phyloP scores from a whole-genome alignment of 140 eudicot genomes.

The Oenanthe javanica region DNA sequence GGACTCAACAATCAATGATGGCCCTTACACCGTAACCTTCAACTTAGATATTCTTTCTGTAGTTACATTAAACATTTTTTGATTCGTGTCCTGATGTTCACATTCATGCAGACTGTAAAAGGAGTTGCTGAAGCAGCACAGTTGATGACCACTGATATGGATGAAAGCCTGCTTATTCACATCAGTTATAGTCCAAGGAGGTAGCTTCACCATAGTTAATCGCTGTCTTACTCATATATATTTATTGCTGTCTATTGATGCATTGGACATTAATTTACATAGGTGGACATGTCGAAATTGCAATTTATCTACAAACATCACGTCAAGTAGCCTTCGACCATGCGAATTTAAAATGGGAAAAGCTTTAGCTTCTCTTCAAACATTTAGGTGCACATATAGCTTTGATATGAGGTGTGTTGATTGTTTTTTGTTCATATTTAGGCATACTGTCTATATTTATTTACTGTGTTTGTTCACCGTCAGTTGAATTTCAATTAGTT shows the following conservation, averaged over 20 bases:
- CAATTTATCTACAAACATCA: slow-evolving; percentile 64
- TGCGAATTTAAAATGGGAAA: slow-evolving; percentile 92
- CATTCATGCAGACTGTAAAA: slow-evolving; percentile 51
- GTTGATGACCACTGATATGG: slow-evolving; percentile 31
- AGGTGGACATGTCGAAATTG: slow-evolving; percentile 92
- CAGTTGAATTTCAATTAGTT: background rate
- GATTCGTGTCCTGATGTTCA: background rate
- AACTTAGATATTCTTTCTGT: background rate
- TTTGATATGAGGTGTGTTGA: slow-evolving; percentile 55
- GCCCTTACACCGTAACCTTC: background rate
- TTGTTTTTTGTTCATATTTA: background rate
- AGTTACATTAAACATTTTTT: background rate
- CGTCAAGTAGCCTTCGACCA: slow-evolving; percentile 78
- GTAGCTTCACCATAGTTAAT: slow-evolving; percentile 22
- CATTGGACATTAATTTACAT: slow-evolving; percentile 11
- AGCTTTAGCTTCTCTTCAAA: slow-evolving; percentile 64
- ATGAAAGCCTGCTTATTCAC: slow-evolving; percentile 76
- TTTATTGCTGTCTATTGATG: slow-evolving; percentile 13
- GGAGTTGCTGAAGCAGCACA: slow-evolving; percentile 82
- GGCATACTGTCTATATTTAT: background rate
- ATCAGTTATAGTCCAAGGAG: slow-evolving; percentile 84
- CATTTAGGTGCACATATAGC: slow-evolving; percentile 59
- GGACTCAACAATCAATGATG: background rate
- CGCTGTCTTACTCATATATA: background rate
- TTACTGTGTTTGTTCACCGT: background rate